Base-by-base conservation (phyloP, 73 alveolate species). In the Symbiodinium pilosum region DNA sequence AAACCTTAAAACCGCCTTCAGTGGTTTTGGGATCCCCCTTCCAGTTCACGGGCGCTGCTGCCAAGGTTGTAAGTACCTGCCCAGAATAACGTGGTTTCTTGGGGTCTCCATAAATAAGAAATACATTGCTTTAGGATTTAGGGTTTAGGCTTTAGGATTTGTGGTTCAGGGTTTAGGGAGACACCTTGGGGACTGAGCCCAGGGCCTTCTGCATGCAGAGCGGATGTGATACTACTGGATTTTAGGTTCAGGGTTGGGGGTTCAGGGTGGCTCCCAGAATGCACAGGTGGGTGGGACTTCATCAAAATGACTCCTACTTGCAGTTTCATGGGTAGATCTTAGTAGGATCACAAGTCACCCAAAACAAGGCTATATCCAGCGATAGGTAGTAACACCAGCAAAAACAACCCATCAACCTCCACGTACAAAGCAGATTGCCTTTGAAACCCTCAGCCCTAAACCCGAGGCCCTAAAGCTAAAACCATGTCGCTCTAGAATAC, bases 1-100 rank as follows among this genome's bases (percentile, higher is more conserved):
- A 14, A 44, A 54, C 56, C 54, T 59, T 69, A 6, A 21, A 12
- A 4, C 38, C 21, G 97, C 97, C 97, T 91, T 91, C 88, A 9
- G 87, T 43, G 30, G 97, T 64, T 52, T 69, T 69, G 39, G 87
- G 47, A n/a, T 91, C 88, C 40, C 77, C 88, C 41, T 69, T 91
- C 97, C 97, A 91, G 42, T 34, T 85, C 77, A 91, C 81, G 34
- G 68, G 41, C 4, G 97, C 87, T n/a, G 68, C 97, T 12, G 97
- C 97, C 52, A 91, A 42, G n/a, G 97, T 86, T 81, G 36, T 43
- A 21, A 91, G 84, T 47, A 91, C 84, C 97, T 91, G 39, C 21
- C 39, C 3, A 2, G 40, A 7, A 5, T 28, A 1, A 18, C 14
- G 24, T 20, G 69, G 69, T 5, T 28, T 52, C 64, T 47, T 11